Evolutionary conservation across 139 green algal species (phyloP).

Genomic region (Coelastrella sp.): DNA sequence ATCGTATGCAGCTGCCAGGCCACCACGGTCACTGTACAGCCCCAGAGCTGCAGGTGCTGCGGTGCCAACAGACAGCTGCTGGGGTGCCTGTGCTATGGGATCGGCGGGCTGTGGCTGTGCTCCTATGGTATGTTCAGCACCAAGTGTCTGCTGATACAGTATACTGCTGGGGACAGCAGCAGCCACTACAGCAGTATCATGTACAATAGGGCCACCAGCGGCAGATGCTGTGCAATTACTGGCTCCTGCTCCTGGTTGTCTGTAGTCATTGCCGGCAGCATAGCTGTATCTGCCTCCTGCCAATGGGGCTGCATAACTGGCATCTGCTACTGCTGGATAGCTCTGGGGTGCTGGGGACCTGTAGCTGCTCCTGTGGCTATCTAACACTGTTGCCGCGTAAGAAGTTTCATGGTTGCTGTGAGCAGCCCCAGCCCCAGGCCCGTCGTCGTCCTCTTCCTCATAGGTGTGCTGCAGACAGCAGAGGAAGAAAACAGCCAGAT

Average conservation of each 20-base stretch:
- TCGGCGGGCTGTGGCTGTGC: too few relatives aligned
- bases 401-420: neutral
- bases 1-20: too few relatives aligned
- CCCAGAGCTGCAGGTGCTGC: too few relatives aligned
- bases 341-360: neutral
- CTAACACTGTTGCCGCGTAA: neutral
- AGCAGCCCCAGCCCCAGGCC: neutral
- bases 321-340: neutral
- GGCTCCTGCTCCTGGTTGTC: neutral
- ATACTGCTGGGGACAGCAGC: neutral
- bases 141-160: neutral
- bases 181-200: too few relatives aligned
- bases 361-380: conserved; percentile 26
- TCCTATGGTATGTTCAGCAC: too few relatives aligned
- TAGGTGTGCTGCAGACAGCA: conserved; percentile 32
- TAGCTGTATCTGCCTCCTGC: neutral
- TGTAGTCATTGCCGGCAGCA: neutral
- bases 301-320: neutral
- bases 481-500: neutral
- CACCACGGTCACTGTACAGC: too few relatives aligned
- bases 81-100: too few relatives aligned
- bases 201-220: neutral
- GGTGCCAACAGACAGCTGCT: too few relatives aligned
- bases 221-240: neutral
- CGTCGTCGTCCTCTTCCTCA: conserved; percentile 19